Conservation (phyloP, 768 basidiomycete genomes). For the Crucibulum laeve region DNA sequence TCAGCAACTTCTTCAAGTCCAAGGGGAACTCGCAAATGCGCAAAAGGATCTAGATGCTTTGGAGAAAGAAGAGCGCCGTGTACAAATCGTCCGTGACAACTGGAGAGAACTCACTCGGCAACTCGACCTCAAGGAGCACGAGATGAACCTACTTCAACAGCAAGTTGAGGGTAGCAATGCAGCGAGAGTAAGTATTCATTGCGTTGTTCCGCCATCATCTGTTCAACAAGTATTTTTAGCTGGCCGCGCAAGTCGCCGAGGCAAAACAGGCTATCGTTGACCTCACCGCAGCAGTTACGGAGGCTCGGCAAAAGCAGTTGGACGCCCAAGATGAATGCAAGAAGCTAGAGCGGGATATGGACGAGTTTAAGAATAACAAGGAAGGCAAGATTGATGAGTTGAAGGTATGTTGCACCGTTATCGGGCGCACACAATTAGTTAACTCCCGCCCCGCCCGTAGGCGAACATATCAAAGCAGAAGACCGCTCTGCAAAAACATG, state of each 20-base stretch:
- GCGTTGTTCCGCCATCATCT: neutral
- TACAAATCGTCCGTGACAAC: constrained; percentile 47
- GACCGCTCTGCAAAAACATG: constrained; percentile 73
- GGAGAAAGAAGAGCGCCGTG: constrained; percentile 50
- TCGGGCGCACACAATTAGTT: neutral
- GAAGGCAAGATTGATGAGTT: constrained; percentile 94
- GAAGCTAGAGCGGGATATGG: constrained; percentile 94
- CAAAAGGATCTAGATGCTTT: constrained; percentile 41
- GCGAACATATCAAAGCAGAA: constrained; percentile 79
- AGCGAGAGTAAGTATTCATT: constrained; percentile 55
- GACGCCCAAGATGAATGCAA: constrained; percentile 72
- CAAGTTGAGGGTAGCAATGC: constrained; percentile 90
- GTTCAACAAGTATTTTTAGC: constrained; percentile 34
- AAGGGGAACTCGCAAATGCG: constrained; percentile 51
- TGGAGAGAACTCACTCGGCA: constrained; percentile 64
- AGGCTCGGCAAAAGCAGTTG: constrained; percentile 73
- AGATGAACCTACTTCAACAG: constrained; percentile 74
- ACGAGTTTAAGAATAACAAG: constrained; percentile 98
- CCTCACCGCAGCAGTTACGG: constrained; percentile 52
- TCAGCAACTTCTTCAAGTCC: constrained; percentile 73
- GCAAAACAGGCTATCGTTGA: constrained; percentile 60
- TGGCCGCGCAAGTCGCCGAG: constrained; percentile 74
- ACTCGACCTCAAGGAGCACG: constrained; percentile 87
- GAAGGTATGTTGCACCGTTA: constrained; percentile 49
- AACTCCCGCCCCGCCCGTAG: constrained; percentile 30